A percentile compares a stretch with the other conserved stretches of the same genome.
These are phyloP conservation scores for Entomortierella parvispora DNA, from an alignment of 192 early-diverging fungal genomes.

Conservation along the genomic window DNA sequence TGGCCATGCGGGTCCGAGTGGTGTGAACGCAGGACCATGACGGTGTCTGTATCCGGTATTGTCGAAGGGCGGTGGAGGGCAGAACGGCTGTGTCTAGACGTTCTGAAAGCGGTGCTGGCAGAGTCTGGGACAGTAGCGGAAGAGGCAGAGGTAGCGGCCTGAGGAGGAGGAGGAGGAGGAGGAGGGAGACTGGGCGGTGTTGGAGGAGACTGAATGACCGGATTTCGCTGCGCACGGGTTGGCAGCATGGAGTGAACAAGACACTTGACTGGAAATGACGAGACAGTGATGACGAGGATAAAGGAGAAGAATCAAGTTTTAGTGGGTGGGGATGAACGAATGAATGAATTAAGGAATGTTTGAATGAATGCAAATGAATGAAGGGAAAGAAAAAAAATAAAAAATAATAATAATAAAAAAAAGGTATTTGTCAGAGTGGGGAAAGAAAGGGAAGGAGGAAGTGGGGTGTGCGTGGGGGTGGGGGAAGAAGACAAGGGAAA, in stretches of 20 bases:
- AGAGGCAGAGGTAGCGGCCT: neutral
- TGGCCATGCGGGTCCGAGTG: too few species aligned
- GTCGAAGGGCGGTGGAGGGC: conserved; percentile 10
- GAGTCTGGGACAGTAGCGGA: conserved; percentile 5
- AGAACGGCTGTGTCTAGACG: conserved; percentile 5
- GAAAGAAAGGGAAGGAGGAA: neutral
- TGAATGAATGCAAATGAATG: conserved; percentile 1
- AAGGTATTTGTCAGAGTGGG: neutral
- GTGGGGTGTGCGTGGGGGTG: neutral
- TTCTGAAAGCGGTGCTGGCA: neutral
- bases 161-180: conserved; percentile 14
- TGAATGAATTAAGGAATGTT: conserved; percentile 1
- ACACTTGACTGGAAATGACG: neutral
- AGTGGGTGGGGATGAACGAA: too few species aligned
- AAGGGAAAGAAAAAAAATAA: neutral
- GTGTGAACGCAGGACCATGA: too few species aligned
- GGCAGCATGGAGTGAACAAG: conserved; percentile 16
- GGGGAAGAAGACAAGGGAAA: neutral
- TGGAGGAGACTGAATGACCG: conserved; percentile 30
- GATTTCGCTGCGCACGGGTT: conserved; percentile 21
- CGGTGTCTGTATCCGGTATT: neutral
- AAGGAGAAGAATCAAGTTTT: too few species aligned
- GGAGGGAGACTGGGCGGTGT: conserved; percentile 33
- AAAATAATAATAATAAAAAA: neutral
- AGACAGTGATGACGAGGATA: too few species aligned